A percentile compares a stretch with the other conserved stretches of the same genome.
Conservation (phyloP, 2,329 filamentous ascomycete genomes). For the Emericellopsis cladophorae region DNA sequence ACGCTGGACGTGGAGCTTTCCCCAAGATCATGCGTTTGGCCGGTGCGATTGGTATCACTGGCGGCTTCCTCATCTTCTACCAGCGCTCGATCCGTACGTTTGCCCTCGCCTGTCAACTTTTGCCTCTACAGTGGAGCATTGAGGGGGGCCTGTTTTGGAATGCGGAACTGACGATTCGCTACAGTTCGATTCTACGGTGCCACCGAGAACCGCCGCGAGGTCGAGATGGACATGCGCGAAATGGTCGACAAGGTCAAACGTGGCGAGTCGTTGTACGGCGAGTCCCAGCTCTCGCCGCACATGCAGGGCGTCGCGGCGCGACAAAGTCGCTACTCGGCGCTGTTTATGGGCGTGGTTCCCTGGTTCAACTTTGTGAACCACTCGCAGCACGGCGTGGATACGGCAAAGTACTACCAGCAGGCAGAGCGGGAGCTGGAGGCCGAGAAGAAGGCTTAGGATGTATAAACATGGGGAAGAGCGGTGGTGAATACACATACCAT, state of each 20-base stretch:
- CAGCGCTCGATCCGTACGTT: constrained; percentile 68
- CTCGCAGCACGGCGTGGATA: constrained; percentile 89
- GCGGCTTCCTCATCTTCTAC: constrained; percentile 78
- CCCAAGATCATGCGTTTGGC: constrained; percentile 70
- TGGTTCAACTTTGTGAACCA: constrained; percentile 99
- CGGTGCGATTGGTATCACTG: constrained; percentile 57
- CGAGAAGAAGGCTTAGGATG: constrained; percentile 29
- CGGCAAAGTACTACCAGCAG: constrained; percentile 94
- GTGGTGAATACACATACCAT: no score
- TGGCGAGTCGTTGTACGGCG: constrained; percentile 81
- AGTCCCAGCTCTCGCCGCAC: constrained; percentile 64
- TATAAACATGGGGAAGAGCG: no score
- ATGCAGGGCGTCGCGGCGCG: constrained; percentile 88
- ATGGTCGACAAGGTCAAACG: constrained; percentile 96
- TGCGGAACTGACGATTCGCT: background rate
- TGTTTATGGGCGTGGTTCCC: constrained; percentile 74
- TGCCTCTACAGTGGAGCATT: background rate
- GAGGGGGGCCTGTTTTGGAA: background rate
- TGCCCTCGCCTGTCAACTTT: background rate
- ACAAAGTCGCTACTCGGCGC: constrained; percentile 82
- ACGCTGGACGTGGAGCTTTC: constrained; percentile 73
- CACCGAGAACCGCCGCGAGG: constrained; percentile 80
- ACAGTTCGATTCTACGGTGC: constrained; percentile 92
- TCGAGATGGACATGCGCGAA: constrained; percentile 94
- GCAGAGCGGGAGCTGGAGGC: constrained; percentile 88